A percentile compares a stretch with the other conserved stretches of the same genome.
Evolutionary conservation across 1,284 basidiomycete species (phyloP).

Genomic region (Pseudozyma flocculosa): DNA sequence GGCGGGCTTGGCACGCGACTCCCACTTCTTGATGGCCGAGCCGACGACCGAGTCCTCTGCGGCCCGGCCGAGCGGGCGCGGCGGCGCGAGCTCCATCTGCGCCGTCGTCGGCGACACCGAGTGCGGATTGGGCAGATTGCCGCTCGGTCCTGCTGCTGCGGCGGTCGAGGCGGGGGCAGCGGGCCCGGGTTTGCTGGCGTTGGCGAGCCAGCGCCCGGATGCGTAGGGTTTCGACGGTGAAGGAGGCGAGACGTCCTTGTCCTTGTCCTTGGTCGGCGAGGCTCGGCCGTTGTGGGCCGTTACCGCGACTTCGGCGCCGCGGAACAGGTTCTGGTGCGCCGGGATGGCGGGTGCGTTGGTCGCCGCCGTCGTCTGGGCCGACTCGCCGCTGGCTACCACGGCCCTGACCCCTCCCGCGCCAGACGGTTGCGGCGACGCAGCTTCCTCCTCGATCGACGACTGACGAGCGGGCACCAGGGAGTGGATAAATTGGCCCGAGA

Average conservation of each 20-base stretch:
- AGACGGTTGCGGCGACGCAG: too few relatives aligned
- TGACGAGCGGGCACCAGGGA: constrained; percentile 2
- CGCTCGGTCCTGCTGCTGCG: too few relatives aligned
- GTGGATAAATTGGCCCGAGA: background rate
- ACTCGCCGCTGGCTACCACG: too few relatives aligned
- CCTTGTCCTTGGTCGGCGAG: constrained; percentile 7
- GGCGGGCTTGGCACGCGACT: constrained; percentile 1
- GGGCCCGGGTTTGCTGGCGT: background rate
- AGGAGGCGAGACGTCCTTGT: too few relatives aligned
- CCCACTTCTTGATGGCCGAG: constrained; percentile 32
- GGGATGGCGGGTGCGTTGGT: background rate
- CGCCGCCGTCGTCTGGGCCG: too few relatives aligned
- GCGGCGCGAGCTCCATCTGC: constrained; percentile 4
- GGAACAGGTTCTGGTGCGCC: too few relatives aligned
- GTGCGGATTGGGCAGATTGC: too few relatives aligned
- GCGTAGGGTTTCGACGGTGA: too few relatives aligned
- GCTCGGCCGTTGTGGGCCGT: background rate
- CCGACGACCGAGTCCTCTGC: constrained; percentile 16
- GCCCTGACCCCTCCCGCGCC: background rate
- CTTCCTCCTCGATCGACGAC: constrained; percentile 6
- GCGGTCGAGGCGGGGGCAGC: too few relatives aligned
- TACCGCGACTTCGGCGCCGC: too few relatives aligned
- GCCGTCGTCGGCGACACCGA: too few relatives aligned
- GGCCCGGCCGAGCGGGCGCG: background rate
- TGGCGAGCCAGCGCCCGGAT: background rate